Evolutionary conservation across 2,329 filamentous ascomycete species (phyloP).

Genomic region (Cryphonectria radicalis): DNA sequence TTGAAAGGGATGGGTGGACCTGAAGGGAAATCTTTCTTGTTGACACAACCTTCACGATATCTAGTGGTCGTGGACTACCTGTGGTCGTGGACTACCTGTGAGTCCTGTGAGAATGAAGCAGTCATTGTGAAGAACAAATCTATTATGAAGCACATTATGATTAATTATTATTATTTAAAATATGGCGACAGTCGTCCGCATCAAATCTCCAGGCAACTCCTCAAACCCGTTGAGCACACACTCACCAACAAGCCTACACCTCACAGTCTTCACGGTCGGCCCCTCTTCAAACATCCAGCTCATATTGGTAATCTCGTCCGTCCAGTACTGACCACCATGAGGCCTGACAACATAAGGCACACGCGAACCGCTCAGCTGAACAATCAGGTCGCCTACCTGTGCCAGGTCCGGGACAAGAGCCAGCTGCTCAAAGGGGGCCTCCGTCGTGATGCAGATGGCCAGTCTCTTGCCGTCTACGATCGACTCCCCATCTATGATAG

Average conservation of each 20-base stretch:
- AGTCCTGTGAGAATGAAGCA: neutral
- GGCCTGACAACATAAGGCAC: constrained; percentile 11
- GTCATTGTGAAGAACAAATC: neutral
- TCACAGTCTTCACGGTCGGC: neutral
- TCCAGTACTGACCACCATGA: neutral
- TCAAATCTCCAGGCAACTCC: neutral
- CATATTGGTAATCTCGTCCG: neutral
- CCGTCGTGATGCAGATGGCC: neutral
- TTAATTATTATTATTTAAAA: neutral
- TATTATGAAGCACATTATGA: neutral
- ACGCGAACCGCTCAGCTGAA: constrained; percentile 15
- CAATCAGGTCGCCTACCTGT: neutral
- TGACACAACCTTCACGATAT: neutral
- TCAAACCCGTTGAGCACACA: constrained; percentile 11
- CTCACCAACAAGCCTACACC: constrained; percentile 7
- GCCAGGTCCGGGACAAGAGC: neutral
- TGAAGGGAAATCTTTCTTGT: neutral
- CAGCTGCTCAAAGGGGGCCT: neutral
- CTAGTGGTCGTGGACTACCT: neutral
- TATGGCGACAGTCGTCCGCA: neutral
- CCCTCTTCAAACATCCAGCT: neutral
- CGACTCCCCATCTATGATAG: neutral
- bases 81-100: neutral
- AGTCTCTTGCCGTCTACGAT: constrained; percentile 10
- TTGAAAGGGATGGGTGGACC: neutral